Base-by-base conservation (phyloP, 129 eudicot genomes). In the Artemisia argyi region DNA sequence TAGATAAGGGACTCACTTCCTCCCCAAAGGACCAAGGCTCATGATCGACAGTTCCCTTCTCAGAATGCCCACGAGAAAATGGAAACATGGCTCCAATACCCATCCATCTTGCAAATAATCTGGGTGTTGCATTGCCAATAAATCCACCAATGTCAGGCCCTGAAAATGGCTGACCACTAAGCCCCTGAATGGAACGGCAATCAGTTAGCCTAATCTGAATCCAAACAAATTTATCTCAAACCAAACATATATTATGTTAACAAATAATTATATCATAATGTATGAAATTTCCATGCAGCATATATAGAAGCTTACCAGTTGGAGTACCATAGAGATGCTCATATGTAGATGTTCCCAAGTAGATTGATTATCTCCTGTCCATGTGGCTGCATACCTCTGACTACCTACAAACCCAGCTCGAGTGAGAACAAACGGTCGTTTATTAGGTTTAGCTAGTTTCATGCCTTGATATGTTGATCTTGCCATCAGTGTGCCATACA, bases 101-200 rank as follows among this genome's bases (percentile, higher is more conserved):
- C 81, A 94, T 68, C 98, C 97, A 94, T 72, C 96, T 94, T 74
- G 96, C 98, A 82, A 94, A 94, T 58, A 94, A 83, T 77, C 71
- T 90, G 30, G 98, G 97, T 9, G 97, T 87, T 44, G 98, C 98
- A 81, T 94, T 87, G 15, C 98, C 98, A 47, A 86, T 96, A 82
- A 85, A 94, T 42, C 98, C 98, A 81, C 98, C 98, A 51, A 94
- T 84, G 74, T 94, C 98, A 20, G 97, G 98, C 65, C 97, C 98
- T 14, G 97, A 84, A 74, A 90, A 83, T 17, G 98, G 98, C 82
- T 94, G 97, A 68, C 98, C 98, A 75, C 97, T 94, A 59, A 94
- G 87, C 73, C 97, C 91, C 98, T 94, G 81, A 62, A 81, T 7
- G 7, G 19, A 15, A 9, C 9, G 10, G 9, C 46, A 39, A 39